Evolutionary conservation across 2,329 filamentous ascomycete species (phyloP), one percentile per base, ranked within the genome.

Genomic region (Trichoderma citrinoviride): DNA sequence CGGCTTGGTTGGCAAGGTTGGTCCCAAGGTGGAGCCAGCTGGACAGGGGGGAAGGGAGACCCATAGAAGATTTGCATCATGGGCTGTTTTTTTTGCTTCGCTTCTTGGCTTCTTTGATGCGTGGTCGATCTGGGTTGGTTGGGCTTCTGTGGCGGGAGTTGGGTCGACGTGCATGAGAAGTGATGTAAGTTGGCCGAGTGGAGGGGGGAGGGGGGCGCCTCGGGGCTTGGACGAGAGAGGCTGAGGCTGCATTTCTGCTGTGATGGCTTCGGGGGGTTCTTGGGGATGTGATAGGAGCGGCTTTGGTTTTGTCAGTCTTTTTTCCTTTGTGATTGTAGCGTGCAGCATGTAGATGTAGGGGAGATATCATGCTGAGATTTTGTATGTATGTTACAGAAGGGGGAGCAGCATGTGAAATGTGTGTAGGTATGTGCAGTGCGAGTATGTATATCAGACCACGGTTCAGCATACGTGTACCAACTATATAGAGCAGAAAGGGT

Each of bases 121-220:
- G 58, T 61, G 58, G 37, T 53, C n/a, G 58, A 61, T 25, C 25
- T 53, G 58, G 58, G 58, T 61, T 61, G 58, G 58, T 61, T 61
- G 58, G 58, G 47, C 58, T 43, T 25, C n/a, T 41, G 58, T 61
- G 58, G 58, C 58, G 58, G 58, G 23, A 53, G 33, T 61, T 61
- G 58, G 58, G 58, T 41, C 21, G 47, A 15, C 14, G 23, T 43
- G 58, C 58, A 33, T 43, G 47, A 43, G 23, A 46, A 33, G 43
- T 61, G 58, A 61, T 61, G 58, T 61, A 61, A 61, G 58, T 52
- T 37, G 33, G 37, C 27, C 46, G 46, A 33, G 23, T 14, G 14
- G 33, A 12, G 29, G 29, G 33, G 33, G 33, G 8, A 37, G 33
- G 33, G 29, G 29, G 33, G 33, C 10, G 8, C 33, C 33, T 12